Conservation (phyloP, 495 filamentous ascomycete species). For the Talaromyces ruber region DNA sequence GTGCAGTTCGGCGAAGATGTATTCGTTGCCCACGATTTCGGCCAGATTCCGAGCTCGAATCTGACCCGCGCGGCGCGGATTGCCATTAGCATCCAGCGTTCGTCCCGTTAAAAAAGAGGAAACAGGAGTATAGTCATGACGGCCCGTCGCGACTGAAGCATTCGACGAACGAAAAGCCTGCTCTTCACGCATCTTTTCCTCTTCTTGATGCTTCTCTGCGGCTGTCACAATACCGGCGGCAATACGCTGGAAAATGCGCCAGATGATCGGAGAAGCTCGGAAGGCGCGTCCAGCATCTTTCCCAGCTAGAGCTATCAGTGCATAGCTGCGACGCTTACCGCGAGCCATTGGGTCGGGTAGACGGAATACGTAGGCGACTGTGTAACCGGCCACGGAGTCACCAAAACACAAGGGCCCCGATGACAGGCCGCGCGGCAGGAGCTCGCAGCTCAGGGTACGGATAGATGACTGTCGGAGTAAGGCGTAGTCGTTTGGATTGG, state of each 20-base stretch:
- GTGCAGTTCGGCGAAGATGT: conserved; percentile 86
- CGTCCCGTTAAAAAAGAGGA: conserved; percentile 58
- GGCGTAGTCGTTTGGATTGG: conserved; percentile 68
- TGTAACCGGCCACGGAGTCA: conserved; percentile 73
- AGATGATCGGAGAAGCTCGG: conserved; percentile 66
- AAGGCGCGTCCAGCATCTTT: conserved; percentile 67
- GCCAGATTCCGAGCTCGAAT: conserved; percentile 69
- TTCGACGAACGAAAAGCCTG: conserved; percentile 15
- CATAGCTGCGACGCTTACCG: conserved; percentile 78
- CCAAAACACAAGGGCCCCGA: conserved; percentile 83
- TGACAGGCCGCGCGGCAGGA: conserved; percentile 65
- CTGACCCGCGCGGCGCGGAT: conserved; percentile 37
- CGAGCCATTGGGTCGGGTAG: conserved; percentile 83
- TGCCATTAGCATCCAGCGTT: conserved; percentile 49
- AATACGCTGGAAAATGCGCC: conserved; percentile 66
- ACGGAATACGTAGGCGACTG: conserved; percentile 87
- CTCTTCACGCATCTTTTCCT: conserved; percentile 37
- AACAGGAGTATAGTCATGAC: conserved; percentile 43
- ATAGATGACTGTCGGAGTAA: conserved; percentile 78
- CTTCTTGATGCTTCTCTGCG: conserved; percentile 45
- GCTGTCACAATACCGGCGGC: conserved; percentile 64
- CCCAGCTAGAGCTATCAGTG: conserved; percentile 68
- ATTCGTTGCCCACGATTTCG: conserved; percentile 77
- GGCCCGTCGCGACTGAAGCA: conserved; percentile 14
- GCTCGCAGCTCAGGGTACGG: conserved; percentile 78